Base-by-base conservation (phyloP, 176 grass and related monocot species). In the Phoenix dactylifera region DNA sequence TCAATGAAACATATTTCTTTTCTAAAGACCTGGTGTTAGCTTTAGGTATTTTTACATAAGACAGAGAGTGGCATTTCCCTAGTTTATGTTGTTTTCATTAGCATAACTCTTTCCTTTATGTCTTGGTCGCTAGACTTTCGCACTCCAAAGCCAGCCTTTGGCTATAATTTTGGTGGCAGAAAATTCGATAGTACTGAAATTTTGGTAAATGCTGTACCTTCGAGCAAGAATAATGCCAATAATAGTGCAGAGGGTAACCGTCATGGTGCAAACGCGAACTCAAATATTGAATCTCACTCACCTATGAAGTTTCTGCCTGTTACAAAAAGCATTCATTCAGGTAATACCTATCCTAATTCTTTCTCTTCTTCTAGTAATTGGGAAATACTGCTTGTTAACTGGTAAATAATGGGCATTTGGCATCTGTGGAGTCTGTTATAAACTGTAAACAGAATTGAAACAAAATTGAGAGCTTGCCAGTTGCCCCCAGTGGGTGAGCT, bases 81-180 rank as follows among this genome's bases (percentile, higher is more conserved):
- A 6, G 6, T 69, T 48, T 63, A 44, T 6, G 0, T 76, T 4
- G 26, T 58, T 65, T 50, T 55, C 7, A 32, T 51, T n/a, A 64
- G 4, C 60, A 66, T 76, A 68, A 58, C 20, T 29, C 15, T 14
- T 26, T 51, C 39, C 59, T 51, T 10, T 52, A 30, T 39, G 30
- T 6, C 60, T 26, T n/a, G 51, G 15, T 57, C 4, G 29, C 54
- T 64, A 82, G 79, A 72, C 64, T 90, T 90, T 59, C 82, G 72
- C 59, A 82, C 90, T 65, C 86, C 83, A 55, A 87, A 90, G 79
- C 86, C 90, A 55, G 59, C 54, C 71, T 79, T 56, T 15, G 15
- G 62, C 26, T 78, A 48, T 77, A 72, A 16, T 15, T 55, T 12
- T 22, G 52, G 22, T 66, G 50, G 44, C 12, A 72, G 51, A 72